A percentile compares a stretch with the other conserved stretches of the same genome.
Conservation (phyloP, 192 early-diverging fungal genomes). For the Coemansia sp. region DNA sequence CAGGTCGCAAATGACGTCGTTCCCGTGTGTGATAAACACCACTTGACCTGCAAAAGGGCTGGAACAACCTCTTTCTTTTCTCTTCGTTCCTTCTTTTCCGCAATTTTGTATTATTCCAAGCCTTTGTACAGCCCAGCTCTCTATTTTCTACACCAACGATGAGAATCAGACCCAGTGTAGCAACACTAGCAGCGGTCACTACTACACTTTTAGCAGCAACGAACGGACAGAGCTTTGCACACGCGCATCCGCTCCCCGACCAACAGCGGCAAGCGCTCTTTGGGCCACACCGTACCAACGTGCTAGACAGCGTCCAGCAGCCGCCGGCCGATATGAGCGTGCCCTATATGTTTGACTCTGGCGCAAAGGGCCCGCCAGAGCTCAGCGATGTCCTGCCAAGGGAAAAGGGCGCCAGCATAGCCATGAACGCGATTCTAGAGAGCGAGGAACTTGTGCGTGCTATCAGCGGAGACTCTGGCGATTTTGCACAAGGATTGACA, state of each 20-base stretch:
- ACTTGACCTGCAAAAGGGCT: neutral
- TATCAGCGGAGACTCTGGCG: constrained; percentile 43
- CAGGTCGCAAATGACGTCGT: neutral
- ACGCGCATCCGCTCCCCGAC: constrained; percentile 19
- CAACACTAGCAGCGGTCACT: constrained; percentile 19
- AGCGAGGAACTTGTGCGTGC: constrained; percentile 47
- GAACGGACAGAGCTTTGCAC: constrained; percentile 11
- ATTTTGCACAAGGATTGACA: constrained; percentile 40
- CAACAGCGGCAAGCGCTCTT: constrained; percentile 29
- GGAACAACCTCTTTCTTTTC: constrained; percentile 9
- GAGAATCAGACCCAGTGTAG: constrained; percentile 9
- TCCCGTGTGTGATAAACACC: neutral
- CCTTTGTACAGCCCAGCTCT: neutral
- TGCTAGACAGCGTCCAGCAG: neutral
- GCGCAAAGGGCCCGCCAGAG: constrained; percentile 25
- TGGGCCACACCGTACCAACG: neutral
- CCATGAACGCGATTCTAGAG: constrained; percentile 46
- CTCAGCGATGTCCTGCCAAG: constrained; percentile 41
- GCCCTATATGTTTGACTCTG: constrained; percentile 37
- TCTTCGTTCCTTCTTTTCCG: neutral
- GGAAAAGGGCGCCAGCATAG: constrained; percentile 45
- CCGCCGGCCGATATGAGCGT: constrained; percentile 9
- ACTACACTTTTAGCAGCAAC: constrained; percentile 11
- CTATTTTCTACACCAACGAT: constrained; percentile 6
- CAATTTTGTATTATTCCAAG: neutral